These are phyloP conservation scores for Carex myosuroides DNA, from an alignment of 176 grass and related monocot species.

Conservation along the genomic window DNA sequence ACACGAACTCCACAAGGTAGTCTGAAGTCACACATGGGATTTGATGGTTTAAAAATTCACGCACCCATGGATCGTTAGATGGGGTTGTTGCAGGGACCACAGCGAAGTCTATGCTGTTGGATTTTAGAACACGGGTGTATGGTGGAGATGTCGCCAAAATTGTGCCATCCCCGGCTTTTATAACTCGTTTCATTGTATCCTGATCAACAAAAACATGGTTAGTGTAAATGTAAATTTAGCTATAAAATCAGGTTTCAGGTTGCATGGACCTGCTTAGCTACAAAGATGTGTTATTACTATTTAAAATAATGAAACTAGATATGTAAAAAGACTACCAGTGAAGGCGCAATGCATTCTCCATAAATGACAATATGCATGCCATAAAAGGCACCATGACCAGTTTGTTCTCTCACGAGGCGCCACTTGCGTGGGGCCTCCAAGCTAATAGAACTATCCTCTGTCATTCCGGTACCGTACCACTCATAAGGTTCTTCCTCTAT, in stretches of 20 bases:
- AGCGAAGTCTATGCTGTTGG: constrained; percentile 49
- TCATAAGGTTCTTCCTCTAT: constrained; percentile 71
- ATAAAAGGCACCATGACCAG: constrained; percentile 76
- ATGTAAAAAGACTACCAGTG: constrained; percentile 40
- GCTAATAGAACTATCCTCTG: constrained; percentile 58
- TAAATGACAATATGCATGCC: constrained; percentile 62
- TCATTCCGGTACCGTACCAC: constrained; percentile 51
- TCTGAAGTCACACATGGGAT: constrained; percentile 60
- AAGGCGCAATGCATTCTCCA: constrained; percentile 60
- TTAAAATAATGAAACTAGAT: constrained; percentile 17
- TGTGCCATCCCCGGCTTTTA: constrained; percentile 64
- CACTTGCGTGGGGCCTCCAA: constrained; percentile 80
- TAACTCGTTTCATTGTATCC: constrained; percentile 79
- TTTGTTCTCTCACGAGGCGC: constrained; percentile 53
- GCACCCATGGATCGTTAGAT: constrained; percentile 61
- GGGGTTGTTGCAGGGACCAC: constrained; percentile 49
- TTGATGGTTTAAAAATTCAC: constrained; percentile 48
- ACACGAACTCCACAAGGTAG: constrained; percentile 74
- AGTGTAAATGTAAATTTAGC: not conserved
- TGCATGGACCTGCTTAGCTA: not conserved
- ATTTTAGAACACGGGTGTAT: constrained; percentile 56
- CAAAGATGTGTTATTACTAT: not conserved
- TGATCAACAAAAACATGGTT: constrained; percentile 15
- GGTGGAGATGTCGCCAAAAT: constrained; percentile 85
- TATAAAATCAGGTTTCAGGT: not conserved